Conservation (phyloP, 1,284 basidiomycete species). For the Ganoderma multipileum region DNA sequence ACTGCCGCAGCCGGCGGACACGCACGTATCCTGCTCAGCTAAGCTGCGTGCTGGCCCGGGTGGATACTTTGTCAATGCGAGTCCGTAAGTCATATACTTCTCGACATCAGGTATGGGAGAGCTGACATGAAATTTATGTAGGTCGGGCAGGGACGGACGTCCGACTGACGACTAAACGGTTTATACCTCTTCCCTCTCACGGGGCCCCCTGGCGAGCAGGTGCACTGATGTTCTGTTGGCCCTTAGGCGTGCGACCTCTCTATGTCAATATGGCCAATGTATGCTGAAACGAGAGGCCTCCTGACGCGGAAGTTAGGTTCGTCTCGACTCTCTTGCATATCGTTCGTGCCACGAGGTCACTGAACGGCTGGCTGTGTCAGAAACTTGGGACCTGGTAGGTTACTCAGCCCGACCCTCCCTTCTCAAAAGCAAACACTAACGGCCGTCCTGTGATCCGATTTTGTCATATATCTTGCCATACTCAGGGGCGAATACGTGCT, state of each 20-base stretch:
- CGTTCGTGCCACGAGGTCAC: not conserved
- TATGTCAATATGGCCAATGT: not conserved
- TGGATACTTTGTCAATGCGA: not conserved
- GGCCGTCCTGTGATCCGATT: not conserved
- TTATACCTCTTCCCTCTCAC: not conserved
- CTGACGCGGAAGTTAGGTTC: not conserved
- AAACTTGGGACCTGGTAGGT: not conserved
- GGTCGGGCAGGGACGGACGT: not conserved
- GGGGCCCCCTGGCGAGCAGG: not conserved
- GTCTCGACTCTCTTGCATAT: not conserved
- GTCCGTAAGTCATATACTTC: not conserved
- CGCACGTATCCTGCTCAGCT: not conserved
- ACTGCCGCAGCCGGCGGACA: not conserved
- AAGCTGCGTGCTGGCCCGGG: not conserved
- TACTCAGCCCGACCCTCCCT: not conserved
- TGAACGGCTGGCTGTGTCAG: not conserved
- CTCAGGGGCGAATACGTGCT: not conserved
- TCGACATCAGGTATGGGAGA: not conserved
- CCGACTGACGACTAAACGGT: not conserved
- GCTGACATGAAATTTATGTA: not conserved
- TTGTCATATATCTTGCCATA: not conserved
- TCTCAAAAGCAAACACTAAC: not conserved
- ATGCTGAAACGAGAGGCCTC: not conserved
- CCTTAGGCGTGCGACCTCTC: not conserved
- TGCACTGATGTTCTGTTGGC: not conserved